Evolutionary conservation across 2,329 filamentous ascomycete genomes (phyloP).

Genomic region (Phialemonium atrogriseum): DNA sequence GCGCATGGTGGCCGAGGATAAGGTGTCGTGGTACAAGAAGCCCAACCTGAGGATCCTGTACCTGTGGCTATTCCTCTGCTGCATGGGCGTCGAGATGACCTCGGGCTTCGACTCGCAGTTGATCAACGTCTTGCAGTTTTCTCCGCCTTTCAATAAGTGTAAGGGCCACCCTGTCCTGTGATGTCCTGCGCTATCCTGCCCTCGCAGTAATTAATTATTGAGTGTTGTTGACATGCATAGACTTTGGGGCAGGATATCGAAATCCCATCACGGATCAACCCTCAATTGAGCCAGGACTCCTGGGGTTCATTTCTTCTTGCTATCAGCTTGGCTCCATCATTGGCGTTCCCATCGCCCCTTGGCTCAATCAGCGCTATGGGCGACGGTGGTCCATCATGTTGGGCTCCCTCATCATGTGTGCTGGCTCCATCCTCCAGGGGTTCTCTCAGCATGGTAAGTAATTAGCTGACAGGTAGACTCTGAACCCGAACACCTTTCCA

Average conservation of each 20-base stretch:
- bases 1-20: too few species aligned
- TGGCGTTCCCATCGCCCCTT: conserved; percentile 30
- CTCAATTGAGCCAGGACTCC: neutral
- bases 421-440: conserved; percentile 28
- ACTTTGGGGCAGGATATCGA: neutral
- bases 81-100: conserved; percentile 37
- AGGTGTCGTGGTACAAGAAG: too few species aligned
- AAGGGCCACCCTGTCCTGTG: too few species aligned
- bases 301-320: neutral
- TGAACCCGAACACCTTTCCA: too few species aligned
- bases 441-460: conserved; percentile 17
- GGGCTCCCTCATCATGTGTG: conserved; percentile 23
- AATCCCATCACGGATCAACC: too few species aligned
- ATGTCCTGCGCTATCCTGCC: too few species aligned
- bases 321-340: conserved; percentile 34
- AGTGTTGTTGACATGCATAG: conserved; percentile 5
- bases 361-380: conserved; percentile 27
- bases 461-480: too few species aligned
- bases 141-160: conserved; percentile 29
- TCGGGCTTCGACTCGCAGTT: conserved; percentile 33
- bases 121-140: conserved; percentile 34
- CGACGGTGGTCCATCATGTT: conserved; percentile 26
- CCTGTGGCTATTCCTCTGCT: too few species aligned
- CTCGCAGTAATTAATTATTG: too few species aligned
- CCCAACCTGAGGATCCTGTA: too few species aligned